Percentiles rank a stretch among this genome's conserved stretches.
Evolutionary conservation across 78 protist species (phyloP).

Genomic region (Dictyostelium discoideum): DNA sequence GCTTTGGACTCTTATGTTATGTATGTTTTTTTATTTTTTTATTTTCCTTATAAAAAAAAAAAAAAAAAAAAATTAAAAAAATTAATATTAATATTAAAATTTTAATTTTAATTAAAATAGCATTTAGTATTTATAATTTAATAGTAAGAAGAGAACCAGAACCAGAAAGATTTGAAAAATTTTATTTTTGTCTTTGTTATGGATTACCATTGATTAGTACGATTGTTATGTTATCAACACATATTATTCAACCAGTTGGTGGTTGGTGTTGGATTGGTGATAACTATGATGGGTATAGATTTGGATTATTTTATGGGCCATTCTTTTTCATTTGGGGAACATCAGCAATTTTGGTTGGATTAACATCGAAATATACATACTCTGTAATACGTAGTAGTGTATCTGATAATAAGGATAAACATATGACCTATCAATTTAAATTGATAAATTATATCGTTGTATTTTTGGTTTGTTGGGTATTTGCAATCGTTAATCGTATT

Average conservation of each 20-base stretch:
- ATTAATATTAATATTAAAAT: background rate
- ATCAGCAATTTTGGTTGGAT: slow-evolving; percentile 35
- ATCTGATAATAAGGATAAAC: slow-evolving; percentile 39
- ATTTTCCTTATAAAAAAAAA: no score
- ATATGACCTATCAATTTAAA: slow-evolving; percentile 58
- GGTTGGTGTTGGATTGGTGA: slow-evolving; percentile 72
- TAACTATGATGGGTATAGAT: slow-evolving; percentile 4
- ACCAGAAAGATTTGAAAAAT: slow-evolving; percentile 55
- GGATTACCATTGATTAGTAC: slow-evolving; percentile 46
- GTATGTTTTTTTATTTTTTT: background rate
- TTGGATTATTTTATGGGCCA: slow-evolving; percentile 45
- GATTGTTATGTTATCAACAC: slow-evolving; percentile 47
- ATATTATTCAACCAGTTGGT: slow-evolving; percentile 32
- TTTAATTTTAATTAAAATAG: background rate
- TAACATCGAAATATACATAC: slow-evolving; percentile 43
- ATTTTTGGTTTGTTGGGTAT: slow-evolving; percentile 61
- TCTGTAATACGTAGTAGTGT: slow-evolving; percentile 33
- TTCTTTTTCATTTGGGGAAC: slow-evolving; percentile 47
- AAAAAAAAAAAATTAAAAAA: background rate
- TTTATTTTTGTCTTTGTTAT: slow-evolving; percentile 30
- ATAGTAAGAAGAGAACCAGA: slow-evolving; percentile 60
- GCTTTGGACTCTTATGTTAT: slow-evolving; percentile 57
- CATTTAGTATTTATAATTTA: slow-evolving; percentile 49
- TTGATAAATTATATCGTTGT: slow-evolving; percentile 63
- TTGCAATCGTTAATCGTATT: slow-evolving; percentile 63